phyloP scores from a whole-genome alignment of 345 rosid genomes.

The Anacardium occidentale region DNA sequence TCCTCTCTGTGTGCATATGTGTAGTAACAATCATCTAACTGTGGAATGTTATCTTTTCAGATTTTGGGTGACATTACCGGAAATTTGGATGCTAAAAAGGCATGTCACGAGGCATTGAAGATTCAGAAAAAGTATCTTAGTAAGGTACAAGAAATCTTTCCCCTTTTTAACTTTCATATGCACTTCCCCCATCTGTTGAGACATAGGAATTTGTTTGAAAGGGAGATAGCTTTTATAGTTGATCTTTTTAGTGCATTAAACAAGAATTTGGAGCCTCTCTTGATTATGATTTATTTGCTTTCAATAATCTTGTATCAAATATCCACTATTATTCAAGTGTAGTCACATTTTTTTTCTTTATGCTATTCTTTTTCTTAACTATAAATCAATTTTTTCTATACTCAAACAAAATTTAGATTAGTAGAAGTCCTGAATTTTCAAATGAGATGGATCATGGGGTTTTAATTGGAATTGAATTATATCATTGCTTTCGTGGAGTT shows the following conservation, averaged over 20 bases:
- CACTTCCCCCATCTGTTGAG: conserved; percentile 6
- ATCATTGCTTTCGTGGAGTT: not conserved
- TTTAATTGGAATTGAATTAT: not conserved
- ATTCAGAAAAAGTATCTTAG: conserved; percentile 71
- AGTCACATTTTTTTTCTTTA: too few relatives aligned
- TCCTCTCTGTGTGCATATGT: not conserved
- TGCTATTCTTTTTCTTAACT: too few relatives aligned
- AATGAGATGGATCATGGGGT: not conserved
- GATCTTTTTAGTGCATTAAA: conserved; percentile 1
- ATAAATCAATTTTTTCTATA: too few relatives aligned
- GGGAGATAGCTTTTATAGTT: conserved; percentile 19
- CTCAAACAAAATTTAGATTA: too few relatives aligned
- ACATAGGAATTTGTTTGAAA: conserved; percentile 16
- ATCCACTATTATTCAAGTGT: too few relatives aligned
- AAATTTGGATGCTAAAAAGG: conserved; percentile 78
- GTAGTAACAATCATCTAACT: conserved; percentile 11
- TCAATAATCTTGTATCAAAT: too few relatives aligned
- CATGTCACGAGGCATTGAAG: conserved; percentile 77
- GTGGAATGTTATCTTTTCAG: conserved; percentile 33
- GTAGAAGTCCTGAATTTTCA: too few relatives aligned
- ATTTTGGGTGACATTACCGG: conserved; percentile 73
- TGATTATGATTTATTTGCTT: too few relatives aligned
- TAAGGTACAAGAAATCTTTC: conserved; percentile 49
- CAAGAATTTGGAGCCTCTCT: not conserved
- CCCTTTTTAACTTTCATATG: not conserved